These are phyloP conservation scores for Sclerotinia minor DNA, from an alignment of 2,329 filamentous ascomycete genomes.

Conservation along the genomic window DNA sequence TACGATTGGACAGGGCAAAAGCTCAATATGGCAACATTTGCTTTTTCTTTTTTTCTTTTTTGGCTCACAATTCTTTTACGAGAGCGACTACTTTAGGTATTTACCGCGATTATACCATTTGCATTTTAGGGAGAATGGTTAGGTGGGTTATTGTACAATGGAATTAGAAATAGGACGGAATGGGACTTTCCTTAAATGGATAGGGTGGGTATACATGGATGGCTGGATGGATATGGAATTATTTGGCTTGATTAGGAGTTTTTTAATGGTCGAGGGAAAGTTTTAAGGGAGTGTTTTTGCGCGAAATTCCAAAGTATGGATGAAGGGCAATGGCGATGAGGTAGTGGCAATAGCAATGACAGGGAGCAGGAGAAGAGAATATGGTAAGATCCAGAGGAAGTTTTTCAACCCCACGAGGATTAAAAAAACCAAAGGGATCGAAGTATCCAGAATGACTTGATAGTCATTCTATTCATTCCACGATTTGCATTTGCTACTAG, in stretches of 20 bases:
- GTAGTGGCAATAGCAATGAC: not conserved
- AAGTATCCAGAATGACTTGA: no score
- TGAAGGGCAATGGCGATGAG: not conserved
- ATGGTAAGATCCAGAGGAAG: no score
- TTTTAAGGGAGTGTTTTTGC: conserved; percentile 1
- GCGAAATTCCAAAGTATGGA: not conserved
- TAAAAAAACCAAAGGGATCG: no score
- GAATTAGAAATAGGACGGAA: not conserved
- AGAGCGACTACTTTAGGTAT: conserved; percentile 11
- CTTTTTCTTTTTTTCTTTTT: no score
- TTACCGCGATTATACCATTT: conserved; percentile 13
- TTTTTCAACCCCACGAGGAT: no score
- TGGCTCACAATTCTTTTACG: not conserved
- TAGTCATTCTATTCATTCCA: no score
- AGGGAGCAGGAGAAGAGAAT: not conserved
- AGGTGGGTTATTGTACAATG: conserved; percentile 11
- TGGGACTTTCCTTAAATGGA: conserved; percentile 9
- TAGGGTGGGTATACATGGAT: conserved; percentile 7
- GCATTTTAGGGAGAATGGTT: conserved; percentile 20
- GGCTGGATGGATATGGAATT: conserved; percentile 1
- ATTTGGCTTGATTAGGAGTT: not conserved
- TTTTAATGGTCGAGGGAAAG: conserved; percentile 11
- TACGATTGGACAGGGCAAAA: conserved; percentile 4
- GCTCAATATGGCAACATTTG: conserved; percentile 4
- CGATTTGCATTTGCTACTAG: conserved; percentile 7